Conservation (phyloP, 805 yeast species). For the Metschnikowia henanensis region DNA sequence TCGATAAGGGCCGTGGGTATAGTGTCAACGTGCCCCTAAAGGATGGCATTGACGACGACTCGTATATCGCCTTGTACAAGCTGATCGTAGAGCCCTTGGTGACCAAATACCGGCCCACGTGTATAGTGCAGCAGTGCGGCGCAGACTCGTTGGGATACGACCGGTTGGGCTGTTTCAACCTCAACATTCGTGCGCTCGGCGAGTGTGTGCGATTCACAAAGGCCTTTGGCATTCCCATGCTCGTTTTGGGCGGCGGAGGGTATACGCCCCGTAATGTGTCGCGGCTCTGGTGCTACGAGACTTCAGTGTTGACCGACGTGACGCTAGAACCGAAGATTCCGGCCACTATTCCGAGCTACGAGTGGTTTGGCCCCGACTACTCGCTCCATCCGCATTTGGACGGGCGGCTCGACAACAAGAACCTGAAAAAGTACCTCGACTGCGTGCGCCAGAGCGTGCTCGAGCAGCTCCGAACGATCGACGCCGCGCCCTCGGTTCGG, state of each 20-base stretch:
- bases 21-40: constrained; percentile 89
- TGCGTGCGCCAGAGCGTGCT: constrained; percentile 70
- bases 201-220: constrained; percentile 91
- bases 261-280: constrained; percentile 96
- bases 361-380: constrained; percentile 89
- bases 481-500: constrained; percentile 93
- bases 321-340: constrained; percentile 53
- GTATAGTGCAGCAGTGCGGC: constrained; percentile 95
- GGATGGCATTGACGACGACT: constrained; percentile 94
- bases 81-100: constrained; percentile 89
- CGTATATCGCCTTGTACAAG: constrained; percentile 73
- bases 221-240: constrained; percentile 85
- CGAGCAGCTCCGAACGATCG: constrained; percentile 77
- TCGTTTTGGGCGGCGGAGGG: constrained; percentile 97
- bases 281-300: constrained; percentile 94
- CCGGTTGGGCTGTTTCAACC: constrained; percentile 89
- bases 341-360: constrained; percentile 68
- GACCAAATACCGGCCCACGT: constrained; percentile 89
- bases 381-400: constrained; percentile 74
- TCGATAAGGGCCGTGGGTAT: constrained; percentile 85
- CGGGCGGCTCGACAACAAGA: constrained; percentile 71
- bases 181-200: constrained; percentile 91
- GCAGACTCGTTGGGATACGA: constrained; percentile 96
- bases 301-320: constrained; percentile 71
- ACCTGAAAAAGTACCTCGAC: constrained; percentile 79